phyloP scores from a whole-genome alignment of 2,329 filamentous ascomycete species.

The Paraphoma sp. region DNA sequence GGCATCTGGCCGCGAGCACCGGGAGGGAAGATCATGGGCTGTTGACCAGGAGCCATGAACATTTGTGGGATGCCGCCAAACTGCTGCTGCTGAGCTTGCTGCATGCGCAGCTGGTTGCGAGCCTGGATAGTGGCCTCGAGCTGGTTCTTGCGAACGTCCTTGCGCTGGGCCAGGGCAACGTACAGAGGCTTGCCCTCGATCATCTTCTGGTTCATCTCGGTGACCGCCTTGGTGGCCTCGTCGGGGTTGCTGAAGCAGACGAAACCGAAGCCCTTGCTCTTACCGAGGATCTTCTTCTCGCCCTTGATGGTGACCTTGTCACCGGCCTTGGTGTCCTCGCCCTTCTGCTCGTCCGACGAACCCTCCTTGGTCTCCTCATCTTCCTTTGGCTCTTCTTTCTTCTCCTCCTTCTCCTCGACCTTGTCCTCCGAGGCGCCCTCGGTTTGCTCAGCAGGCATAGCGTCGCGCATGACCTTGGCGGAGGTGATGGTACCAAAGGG shows the following conservation, averaged over 20 bases:
- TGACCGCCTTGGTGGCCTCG: conserved; percentile 97
- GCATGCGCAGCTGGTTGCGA: conserved; percentile 97
- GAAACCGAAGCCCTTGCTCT: conserved; percentile 99
- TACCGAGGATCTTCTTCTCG: conserved; percentile 76
- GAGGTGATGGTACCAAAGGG: conserved; percentile 95
- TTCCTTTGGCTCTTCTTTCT: conserved; percentile 50
- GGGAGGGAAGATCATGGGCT: conserved; percentile 67
- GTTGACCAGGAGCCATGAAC: conserved; percentile 87
- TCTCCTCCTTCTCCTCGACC: conserved; percentile 57
- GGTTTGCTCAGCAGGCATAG: conserved; percentile 58
- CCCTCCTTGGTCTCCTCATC: conserved; percentile 64
- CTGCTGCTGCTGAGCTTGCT: conserved; percentile 83
- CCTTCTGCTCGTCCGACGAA: conserved; percentile 66
- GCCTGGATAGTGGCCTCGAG: conserved; percentile 99
- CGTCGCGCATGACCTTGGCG: conserved; percentile 98
- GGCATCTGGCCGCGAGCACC: conserved; percentile 67
- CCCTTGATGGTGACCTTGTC: conserved; percentile 62
- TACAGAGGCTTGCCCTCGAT: conserved; percentile 95
- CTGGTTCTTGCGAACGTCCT: conserved; percentile 99
- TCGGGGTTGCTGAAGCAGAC: conserved; percentile 99
- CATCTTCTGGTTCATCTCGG: conserved; percentile 99
- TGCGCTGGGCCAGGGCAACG: conserved; percentile 96
- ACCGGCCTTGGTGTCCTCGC: conserved; percentile 60
- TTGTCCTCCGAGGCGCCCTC: conserved; percentile 55
- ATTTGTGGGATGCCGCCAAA: conserved; percentile 68